phyloP scores from a whole-genome alignment of 805 yeast species.

The Hanseniaspora guilliermondii region DNA sequence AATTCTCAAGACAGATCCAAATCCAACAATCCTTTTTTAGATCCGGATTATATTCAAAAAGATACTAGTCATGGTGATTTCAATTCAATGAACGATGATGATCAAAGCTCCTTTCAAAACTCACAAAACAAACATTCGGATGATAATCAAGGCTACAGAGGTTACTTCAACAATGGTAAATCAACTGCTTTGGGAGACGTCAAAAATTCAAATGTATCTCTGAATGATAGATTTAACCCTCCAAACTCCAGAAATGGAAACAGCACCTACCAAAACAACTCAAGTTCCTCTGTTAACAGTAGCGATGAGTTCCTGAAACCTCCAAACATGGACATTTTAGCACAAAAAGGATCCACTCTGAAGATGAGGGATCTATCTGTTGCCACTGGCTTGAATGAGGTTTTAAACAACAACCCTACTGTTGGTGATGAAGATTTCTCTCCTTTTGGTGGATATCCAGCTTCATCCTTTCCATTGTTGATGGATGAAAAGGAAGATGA shows the following conservation, averaged over 20 bases:
- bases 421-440: constrained; percentile 50
- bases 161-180: constrained; percentile 4
- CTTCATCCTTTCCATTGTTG: constrained; percentile 75
- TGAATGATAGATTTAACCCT: constrained; percentile 15
- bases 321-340: neutral
- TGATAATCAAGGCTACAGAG: constrained; percentile 7
- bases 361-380: constrained; percentile 1
- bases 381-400: neutral
- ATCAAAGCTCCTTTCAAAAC: constrained; percentile 13
- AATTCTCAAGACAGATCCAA: constrained; percentile 3
- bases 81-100: neutral
- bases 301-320: constrained; percentile 31
- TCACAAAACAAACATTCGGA: neutral
- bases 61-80: constrained; percentile 19
- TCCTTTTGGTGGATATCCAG: constrained; percentile 97
- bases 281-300: constrained; percentile 22
- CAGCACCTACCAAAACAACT: constrained; percentile 21
- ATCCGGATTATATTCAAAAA: constrained; percentile 4
- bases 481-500: constrained; percentile 92
- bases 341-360: neutral
- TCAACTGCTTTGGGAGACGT: neutral
- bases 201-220: constrained; percentile 16
- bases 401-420: neutral
- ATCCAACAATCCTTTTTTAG: constrained; percentile 15
- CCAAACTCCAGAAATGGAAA: constrained; percentile 18